Conservation (phyloP, 2,329 filamentous ascomycete genomes). For the Colletotrichum simmondsii region DNA sequence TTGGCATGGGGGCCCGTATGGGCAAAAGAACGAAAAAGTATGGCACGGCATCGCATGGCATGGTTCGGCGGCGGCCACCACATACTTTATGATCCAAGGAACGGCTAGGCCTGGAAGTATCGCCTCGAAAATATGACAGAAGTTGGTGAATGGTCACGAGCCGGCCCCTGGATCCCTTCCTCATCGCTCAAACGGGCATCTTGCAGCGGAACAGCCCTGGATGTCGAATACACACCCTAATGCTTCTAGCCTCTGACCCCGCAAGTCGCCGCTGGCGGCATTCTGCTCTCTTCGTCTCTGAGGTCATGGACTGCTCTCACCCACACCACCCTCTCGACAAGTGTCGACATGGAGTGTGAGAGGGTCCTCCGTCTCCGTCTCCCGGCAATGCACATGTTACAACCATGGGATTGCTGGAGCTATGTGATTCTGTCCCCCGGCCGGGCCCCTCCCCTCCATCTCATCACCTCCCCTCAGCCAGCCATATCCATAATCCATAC, state of each 20-base stretch:
- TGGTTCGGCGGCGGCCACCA: not conserved
- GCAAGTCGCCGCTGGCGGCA: not conserved
- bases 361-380: not conserved
- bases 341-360: too few relatives aligned
- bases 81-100: not conserved
- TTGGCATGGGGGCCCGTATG: not conserved
- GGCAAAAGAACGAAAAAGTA: not conserved
- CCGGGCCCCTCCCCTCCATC: slow-evolving; percentile 15
- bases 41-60: not conserved
- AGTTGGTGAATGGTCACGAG: slow-evolving; percentile 26
- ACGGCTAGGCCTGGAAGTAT: not conserved
- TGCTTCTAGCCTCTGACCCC: not conserved
- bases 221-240: not conserved
- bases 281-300: slow-evolving; percentile 9
- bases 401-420: slow-evolving; percentile 30
- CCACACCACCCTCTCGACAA: slow-evolving; percentile 15
- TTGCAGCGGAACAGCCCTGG: slow-evolving; percentile 26
- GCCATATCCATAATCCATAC: not conserved
- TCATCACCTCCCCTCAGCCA: slow-evolving; percentile 22
- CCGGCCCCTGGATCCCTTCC: slow-evolving; percentile 21
- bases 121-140: slow-evolving; percentile 30
- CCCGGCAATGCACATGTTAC: slow-evolving; percentile 32
- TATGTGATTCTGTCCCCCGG: slow-evolving; percentile 18
- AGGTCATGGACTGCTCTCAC: slow-evolving; percentile 20
- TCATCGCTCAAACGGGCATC: slow-evolving; percentile 25